Percentiles rank a stretch among this genome's conserved stretches.
Conservation (phyloP, 2,329 filamentous ascomycete genomes). For the Hymenoscyphus fructigenus region DNA sequence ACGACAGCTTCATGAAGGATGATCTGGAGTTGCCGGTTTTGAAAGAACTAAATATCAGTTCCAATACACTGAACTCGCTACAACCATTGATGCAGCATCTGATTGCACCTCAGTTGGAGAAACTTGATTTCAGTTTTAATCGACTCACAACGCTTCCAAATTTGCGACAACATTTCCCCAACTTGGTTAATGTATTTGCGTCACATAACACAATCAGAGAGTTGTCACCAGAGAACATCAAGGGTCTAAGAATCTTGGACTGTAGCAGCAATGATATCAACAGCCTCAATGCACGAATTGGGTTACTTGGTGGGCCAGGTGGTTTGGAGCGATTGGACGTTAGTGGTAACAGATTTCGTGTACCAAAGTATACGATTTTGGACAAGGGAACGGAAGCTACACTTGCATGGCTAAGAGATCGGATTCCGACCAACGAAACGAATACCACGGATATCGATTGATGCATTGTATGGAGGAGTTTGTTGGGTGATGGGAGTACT, state of each 20-base stretch:
- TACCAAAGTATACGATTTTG: conserved; percentile 80
- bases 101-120: conserved; percentile 71
- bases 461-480: background rate
- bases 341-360: conserved; percentile 81
- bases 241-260: conserved; percentile 74
- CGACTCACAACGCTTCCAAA: conserved; percentile 69
- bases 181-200: conserved; percentile 67
- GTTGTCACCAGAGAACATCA: conserved; percentile 70
- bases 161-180: conserved; percentile 67
- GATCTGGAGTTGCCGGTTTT: conserved; percentile 70
- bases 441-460: conserved; percentile 30
- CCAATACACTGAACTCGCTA: conserved; percentile 72
- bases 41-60: conserved; percentile 72
- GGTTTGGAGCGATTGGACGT: conserved; percentile 70
- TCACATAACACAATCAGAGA: conserved; percentile 78
- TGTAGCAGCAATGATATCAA: conserved; percentile 83
- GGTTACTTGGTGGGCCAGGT: conserved; percentile 65
- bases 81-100: conserved; percentile 64
- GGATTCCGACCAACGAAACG: conserved; percentile 58
- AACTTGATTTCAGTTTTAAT: conserved; percentile 81
- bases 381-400: conserved; percentile 86
- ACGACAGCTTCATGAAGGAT: conserved; percentile 63
- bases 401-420: conserved; percentile 75
- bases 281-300: conserved; percentile 77
- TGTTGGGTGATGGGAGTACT: background rate